Evolutionary conservation across 2,329 filamentous ascomycete species (phyloP).

Genomic region (Diplodia scrobiculata): DNA sequence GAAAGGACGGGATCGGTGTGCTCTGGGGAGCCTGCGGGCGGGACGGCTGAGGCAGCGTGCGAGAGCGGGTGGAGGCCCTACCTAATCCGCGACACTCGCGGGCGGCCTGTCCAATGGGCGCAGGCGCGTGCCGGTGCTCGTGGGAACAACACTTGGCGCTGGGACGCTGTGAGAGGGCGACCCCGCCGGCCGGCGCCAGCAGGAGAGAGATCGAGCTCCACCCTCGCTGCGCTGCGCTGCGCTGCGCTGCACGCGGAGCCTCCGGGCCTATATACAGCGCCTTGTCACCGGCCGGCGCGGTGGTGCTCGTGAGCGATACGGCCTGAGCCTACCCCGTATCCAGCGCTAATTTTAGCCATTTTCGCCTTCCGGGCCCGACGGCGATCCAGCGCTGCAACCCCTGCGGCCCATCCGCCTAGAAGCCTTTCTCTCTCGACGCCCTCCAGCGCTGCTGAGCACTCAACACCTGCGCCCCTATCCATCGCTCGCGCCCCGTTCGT

Average conservation of each 20-base stretch:
- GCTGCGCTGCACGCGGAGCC: slow-evolving; percentile 1
- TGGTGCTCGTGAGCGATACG: slow-evolving; percentile 20
- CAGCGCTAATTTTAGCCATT: slow-evolving; percentile 25
- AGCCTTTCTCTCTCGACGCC: slow-evolving; percentile 9
- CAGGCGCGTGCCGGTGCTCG: slow-evolving; percentile 19
- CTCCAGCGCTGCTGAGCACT: neutral
- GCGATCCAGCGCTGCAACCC: slow-evolving; percentile 25
- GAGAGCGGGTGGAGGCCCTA: neutral
- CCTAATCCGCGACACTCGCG: slow-evolving; percentile 10
- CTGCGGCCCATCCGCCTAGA: slow-evolving; percentile 21
- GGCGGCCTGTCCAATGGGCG: slow-evolving; percentile 16
- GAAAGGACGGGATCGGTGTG: neutral
- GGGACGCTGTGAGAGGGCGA: slow-evolving; percentile 7
- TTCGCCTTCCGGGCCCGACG: slow-evolving; percentile 27
- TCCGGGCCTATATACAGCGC: neutral
- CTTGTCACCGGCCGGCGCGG: neutral
- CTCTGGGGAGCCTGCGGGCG: neutral
- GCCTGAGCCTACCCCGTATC: slow-evolving; percentile 26
- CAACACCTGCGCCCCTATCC: slow-evolving; percentile 16
- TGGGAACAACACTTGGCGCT: slow-evolving; percentile 25
- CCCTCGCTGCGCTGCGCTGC: neutral
- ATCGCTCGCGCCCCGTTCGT: slow-evolving; percentile 3
- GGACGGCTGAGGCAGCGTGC: neutral
- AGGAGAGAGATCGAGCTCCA: neutral
- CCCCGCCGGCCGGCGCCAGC: neutral